These are phyloP conservation scores for Salix viminalis DNA, from an alignment of 345 rosid species.

Conservation along the genomic window DNA sequence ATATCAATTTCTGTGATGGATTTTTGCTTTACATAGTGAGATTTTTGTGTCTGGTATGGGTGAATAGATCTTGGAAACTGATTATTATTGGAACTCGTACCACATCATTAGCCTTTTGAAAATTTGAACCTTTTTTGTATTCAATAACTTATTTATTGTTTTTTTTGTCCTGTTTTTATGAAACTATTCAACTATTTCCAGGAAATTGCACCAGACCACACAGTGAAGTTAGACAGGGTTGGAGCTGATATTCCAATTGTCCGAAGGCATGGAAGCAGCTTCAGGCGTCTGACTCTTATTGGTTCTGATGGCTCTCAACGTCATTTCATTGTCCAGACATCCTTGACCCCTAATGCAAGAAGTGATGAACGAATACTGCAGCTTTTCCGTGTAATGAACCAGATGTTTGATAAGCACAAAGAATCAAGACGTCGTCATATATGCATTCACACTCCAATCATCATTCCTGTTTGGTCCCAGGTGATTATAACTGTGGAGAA, in stretches of 20 bases:
- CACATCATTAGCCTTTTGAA: neutral
- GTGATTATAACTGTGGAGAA: constrained; percentile 26
- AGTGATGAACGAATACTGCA: constrained; percentile 96
- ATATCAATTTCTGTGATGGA: neutral
- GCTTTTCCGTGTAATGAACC: constrained; percentile 97
- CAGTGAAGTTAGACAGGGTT: constrained; percentile 80
- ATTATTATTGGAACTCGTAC: neutral
- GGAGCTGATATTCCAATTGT: constrained; percentile 97
- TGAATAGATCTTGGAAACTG: neutral
- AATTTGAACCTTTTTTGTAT: neutral
- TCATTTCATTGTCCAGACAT: constrained; percentile 96
- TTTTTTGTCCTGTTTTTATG: neutral
- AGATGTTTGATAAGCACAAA: constrained; percentile 98
- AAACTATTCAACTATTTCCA: constrained; percentile 21
- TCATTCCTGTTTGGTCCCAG: constrained; percentile 99
- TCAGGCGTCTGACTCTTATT: constrained; percentile 87
- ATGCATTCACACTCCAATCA: constrained; percentile 90
- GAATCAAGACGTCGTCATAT: constrained; percentile 90
- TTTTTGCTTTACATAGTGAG: neutral
- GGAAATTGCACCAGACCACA: constrained; percentile 97
- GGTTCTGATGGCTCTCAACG: constrained; percentile 97
- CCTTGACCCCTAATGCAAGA: constrained; percentile 97
- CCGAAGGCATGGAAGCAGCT: constrained; percentile 98
- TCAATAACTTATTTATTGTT: neutral
- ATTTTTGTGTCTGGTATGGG: neutral